These are phyloP conservation scores for Fusarium chlamydosporum DNA, from an alignment of 2,329 filamentous ascomycete species.

Conservation along the genomic window DNA sequence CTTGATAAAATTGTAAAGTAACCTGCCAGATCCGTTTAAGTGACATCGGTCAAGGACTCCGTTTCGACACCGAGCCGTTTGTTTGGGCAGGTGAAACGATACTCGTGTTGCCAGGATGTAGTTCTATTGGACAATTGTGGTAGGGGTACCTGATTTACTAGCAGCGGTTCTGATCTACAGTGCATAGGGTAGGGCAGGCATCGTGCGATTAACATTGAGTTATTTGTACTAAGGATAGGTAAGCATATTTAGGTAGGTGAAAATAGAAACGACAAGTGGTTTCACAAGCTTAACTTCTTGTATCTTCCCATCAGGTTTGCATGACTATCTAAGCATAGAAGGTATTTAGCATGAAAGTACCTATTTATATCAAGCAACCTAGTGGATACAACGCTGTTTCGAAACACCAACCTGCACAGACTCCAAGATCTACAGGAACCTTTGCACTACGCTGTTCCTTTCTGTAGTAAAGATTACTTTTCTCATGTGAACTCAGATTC, in stretches of 20 bases:
- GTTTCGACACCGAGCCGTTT: conserved; percentile 32
- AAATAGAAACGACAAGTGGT: neutral
- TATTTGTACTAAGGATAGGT: neutral
- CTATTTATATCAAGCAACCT: neutral
- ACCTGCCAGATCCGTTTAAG: conserved; percentile 28
- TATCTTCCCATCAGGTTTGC: neutral
- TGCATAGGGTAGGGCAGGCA: conserved; percentile 6
- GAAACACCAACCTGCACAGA: neutral
- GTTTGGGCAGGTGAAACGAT: conserved; percentile 13
- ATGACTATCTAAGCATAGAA: neutral
- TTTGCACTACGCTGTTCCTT: neutral
- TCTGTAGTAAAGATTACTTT: too few species aligned
- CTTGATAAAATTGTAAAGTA: conserved; percentile 11
- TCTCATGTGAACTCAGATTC: conserved; percentile 22
- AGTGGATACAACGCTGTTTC: neutral
- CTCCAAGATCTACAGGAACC: neutral
- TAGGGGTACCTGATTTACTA: conserved; percentile 17
- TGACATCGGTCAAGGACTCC: conserved; percentile 2
- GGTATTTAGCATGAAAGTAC: neutral
- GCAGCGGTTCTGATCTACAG: conserved; percentile 30
- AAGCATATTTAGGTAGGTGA: neutral
- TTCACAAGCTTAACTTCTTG: neutral
- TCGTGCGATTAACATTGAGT: neutral
- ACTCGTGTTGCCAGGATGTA: conserved; percentile 37
- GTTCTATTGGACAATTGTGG: conserved; percentile 37